phyloP scores from a whole-genome alignment of 164 flowering plant species.

The Vitis cinerea region DNA sequence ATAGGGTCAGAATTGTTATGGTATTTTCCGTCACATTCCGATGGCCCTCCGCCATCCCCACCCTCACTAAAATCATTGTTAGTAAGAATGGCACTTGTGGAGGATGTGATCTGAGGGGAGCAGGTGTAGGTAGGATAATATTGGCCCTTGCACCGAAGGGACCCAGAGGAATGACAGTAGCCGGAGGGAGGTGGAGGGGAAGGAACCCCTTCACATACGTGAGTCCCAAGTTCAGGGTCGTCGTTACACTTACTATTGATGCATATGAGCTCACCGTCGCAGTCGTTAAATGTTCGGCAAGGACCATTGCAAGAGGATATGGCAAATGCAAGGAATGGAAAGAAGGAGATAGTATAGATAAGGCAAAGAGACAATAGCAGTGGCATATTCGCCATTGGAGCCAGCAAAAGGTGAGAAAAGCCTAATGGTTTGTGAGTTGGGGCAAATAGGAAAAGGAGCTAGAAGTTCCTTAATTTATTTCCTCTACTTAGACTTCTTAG shows the following conservation, averaged over 20 bases:
- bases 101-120: constrained; percentile 31
- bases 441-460: no score
- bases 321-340: constrained; percentile 8
- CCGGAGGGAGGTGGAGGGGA: no score
- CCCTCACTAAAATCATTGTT: constrained; percentile 27
- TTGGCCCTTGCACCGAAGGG: not conserved
- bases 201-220: constrained; percentile 5
- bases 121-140: constrained; percentile 17
- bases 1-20: constrained; percentile 17
- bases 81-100: constrained; percentile 27
- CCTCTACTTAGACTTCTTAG: no score
- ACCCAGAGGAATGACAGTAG: constrained; percentile 5
- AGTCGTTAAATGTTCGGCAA: constrained; percentile 27
- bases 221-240: constrained; percentile 30
- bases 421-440: no score
- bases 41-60: constrained; percentile 31
- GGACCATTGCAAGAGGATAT: constrained; percentile 33
- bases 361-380: not conserved
- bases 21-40: constrained; percentile 26
- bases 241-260: constrained; percentile 33
- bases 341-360: not conserved
- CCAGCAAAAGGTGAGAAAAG: not conserved
- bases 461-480: no score
- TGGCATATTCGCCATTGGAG: not conserved
- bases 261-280: constrained; percentile 37